A percentile compares a stretch with the other conserved stretches of the same genome.
phyloP scores from a whole-genome alignment of 1,284 basidiomycete genomes.

The Athelia psychrophila region DNA sequence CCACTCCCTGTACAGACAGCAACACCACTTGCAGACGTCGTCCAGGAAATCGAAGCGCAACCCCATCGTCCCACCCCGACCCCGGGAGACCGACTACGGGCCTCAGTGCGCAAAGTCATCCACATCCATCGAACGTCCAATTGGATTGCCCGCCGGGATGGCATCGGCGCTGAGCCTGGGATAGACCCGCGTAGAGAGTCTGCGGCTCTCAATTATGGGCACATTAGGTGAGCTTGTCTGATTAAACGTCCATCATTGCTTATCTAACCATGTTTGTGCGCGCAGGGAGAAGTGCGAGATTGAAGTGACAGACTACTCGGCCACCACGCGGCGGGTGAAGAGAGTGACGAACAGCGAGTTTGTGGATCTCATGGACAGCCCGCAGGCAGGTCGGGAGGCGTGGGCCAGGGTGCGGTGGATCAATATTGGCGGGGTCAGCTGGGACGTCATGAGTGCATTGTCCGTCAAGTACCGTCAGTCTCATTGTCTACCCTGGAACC shows the following conservation, averaged over 20 bases:
- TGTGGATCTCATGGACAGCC: slow-evolving; percentile 43
- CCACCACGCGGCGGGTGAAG: slow-evolving; percentile 44
- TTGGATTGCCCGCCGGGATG: slow-evolving; percentile 27
- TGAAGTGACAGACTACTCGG: slow-evolving; percentile 60
- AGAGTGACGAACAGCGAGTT: slow-evolving; percentile 56
- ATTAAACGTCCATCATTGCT: not conserved
- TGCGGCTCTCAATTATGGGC: slow-evolving; percentile 46
- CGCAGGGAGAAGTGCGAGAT: slow-evolving; percentile 46
- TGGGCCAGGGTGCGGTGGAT: slow-evolving; percentile 71
- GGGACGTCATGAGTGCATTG: slow-evolving; percentile 67
- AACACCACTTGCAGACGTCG: no score
- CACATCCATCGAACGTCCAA: slow-evolving; percentile 50
- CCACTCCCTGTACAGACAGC: no score
- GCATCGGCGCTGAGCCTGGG: slow-evolving; percentile 62
- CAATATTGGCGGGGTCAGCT: slow-evolving; percentile 66
- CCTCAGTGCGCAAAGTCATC: slow-evolving; percentile 53
- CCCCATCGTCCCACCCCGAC: slow-evolving; percentile 9
- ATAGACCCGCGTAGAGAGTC: slow-evolving; percentile 53
- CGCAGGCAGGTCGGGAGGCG: slow-evolving; percentile 36
- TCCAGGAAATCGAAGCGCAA: no score
- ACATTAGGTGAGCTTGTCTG: slow-evolving; percentile 38
- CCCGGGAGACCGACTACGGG: slow-evolving; percentile 47
- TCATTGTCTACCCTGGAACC: not conserved
- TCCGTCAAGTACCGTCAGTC: slow-evolving; percentile 57
- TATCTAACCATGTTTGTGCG: not conserved